Conservation (phyloP, 176 grass and related monocot genomes). For the Pontederia crassipes region DNA sequence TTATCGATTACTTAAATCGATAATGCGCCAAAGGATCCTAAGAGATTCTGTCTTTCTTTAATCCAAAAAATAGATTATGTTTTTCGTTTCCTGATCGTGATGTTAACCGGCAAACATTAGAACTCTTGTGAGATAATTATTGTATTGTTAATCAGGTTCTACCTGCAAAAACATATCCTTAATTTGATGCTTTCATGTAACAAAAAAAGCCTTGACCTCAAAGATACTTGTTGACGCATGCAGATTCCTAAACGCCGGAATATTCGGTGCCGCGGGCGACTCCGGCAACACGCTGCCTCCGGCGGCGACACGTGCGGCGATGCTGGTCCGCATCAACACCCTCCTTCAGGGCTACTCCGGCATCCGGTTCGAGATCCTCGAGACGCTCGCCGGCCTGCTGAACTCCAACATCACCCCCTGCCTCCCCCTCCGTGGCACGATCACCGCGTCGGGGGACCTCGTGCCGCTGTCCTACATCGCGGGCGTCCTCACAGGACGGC, state of each 20-base stretch:
- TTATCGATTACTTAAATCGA: no score
- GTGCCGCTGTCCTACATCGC: slow-evolving; percentile 14
- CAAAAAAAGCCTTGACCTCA: background rate
- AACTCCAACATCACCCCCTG: slow-evolving; percentile 17
- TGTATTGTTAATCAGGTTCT: no score
- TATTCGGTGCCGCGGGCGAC: slow-evolving; percentile 5
- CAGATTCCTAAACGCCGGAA: slow-evolving; percentile 20
- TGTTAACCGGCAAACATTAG: no score
- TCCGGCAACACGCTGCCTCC: slow-evolving; percentile 2
- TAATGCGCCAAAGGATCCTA: no score
- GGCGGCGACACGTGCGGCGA: background rate
- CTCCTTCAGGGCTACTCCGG: slow-evolving; percentile 17
- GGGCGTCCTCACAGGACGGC: slow-evolving; percentile 3
- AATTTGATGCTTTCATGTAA: no score
- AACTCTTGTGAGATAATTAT: no score
- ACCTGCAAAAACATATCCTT: no score
- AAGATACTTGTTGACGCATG: background rate
- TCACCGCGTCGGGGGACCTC: slow-evolving; percentile 8
- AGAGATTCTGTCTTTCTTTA: no score
- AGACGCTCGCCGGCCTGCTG: slow-evolving; percentile 6
- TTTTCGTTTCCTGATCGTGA: no score
- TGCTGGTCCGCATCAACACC: slow-evolving; percentile 10
- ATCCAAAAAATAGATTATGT: no score
- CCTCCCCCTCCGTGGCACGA: slow-evolving; percentile 13
- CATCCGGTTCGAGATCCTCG: slow-evolving; percentile 15